These are phyloP conservation scores for Pisolithus albus DNA, from an alignment of 768 basidiomycete genomes.

Conservation along the genomic window DNA sequence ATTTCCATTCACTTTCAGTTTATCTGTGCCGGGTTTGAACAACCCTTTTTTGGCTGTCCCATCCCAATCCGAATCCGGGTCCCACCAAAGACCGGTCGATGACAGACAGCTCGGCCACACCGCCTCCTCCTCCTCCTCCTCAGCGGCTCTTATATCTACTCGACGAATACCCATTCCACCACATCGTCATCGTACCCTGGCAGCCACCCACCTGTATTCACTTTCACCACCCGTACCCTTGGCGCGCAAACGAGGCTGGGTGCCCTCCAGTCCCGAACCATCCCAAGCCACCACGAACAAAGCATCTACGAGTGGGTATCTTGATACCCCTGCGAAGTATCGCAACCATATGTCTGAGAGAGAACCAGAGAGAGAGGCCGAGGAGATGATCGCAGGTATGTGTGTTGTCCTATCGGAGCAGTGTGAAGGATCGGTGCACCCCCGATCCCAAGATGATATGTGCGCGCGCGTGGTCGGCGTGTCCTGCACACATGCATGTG, in stretches of 20 bases:
- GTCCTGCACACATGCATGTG: conserved; percentile 8
- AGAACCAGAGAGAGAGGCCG: conserved; percentile 34
- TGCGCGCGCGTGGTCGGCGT: not conserved
- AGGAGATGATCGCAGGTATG: conserved; percentile 41
- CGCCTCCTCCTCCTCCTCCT: not conserved
- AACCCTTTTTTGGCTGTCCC: conserved; percentile 52
- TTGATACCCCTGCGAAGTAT: conserved; percentile 64
- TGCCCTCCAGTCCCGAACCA: conserved; percentile 52
- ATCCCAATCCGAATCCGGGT: conserved; percentile 6
- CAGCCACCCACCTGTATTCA: not conserved
- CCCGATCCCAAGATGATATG: too few species aligned
- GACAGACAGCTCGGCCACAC: conserved; percentile 8
- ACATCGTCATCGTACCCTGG: conserved; percentile 19
- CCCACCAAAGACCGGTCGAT: conserved; percentile 20
- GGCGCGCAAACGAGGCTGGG: conserved; percentile 67
- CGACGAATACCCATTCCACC: conserved; percentile 13
- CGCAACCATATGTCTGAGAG: conserved; percentile 29
- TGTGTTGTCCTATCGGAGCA: conserved; percentile 9
- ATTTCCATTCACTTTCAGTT: conserved; percentile 69
- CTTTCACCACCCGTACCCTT: conserved; percentile 33
- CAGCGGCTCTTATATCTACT: conserved; percentile 5
- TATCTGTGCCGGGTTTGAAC: conserved; percentile 55
- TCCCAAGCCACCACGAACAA: conserved; percentile 46
- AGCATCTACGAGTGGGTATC: conserved; percentile 54
- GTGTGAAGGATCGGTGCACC: conserved; percentile 11